A percentile compares a stretch with the other conserved stretches of the same genome.
Conservation (phyloP, 257 asterid species). For the Scutellaria galericulata region DNA sequence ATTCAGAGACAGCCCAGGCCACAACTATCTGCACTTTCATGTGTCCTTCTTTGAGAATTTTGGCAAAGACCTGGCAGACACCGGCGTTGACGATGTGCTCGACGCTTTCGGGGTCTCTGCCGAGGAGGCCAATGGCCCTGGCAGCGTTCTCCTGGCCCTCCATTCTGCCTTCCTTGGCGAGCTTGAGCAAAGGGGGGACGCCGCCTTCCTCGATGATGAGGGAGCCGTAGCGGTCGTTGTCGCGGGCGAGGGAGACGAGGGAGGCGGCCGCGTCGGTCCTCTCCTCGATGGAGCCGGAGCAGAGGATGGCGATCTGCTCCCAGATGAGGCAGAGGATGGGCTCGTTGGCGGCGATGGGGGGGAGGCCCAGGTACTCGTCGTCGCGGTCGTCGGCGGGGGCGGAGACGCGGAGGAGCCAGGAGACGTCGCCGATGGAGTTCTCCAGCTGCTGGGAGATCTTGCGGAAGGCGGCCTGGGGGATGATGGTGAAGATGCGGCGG, state of each 20-base stretch:
- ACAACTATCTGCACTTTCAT: slow-evolving; percentile 80
- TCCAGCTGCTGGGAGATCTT: slow-evolving; percentile 67
- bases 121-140: slow-evolving; percentile 72
- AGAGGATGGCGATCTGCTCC: slow-evolving; percentile 72
- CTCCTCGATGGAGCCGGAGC: slow-evolving; percentile 62
- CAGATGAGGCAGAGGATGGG: slow-evolving; percentile 75
- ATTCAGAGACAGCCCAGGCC: slow-evolving; percentile 79
- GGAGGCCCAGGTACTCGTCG: slow-evolving; percentile 66
- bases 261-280: slow-evolving; percentile 71
- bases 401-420: slow-evolving; percentile 82
- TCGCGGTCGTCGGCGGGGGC: slow-evolving; percentile 69
- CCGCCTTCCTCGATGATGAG: slow-evolving; percentile 91
- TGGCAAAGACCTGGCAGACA: slow-evolving; percentile 74
- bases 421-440: slow-evolving; percentile 73
- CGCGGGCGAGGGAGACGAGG: slow-evolving; percentile 69
- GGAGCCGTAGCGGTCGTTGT: slow-evolving; percentile 71
- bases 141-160: slow-evolving; percentile 82
- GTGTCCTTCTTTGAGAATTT: slow-evolving; percentile 80
- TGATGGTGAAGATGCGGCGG: slow-evolving; percentile 65
- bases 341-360: slow-evolving; percentile 81
- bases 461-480: slow-evolving; percentile 58
- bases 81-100: slow-evolving; percentile 77
- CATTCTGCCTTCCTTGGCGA: slow-evolving; percentile 71
- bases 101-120: slow-evolving; percentile 78
- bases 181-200: slow-evolving; percentile 62